Evolutionary conservation across 2,329 filamentous ascomycete genomes (phyloP).

Genomic region (Ophiocordyceps camponoti-floridani): DNA sequence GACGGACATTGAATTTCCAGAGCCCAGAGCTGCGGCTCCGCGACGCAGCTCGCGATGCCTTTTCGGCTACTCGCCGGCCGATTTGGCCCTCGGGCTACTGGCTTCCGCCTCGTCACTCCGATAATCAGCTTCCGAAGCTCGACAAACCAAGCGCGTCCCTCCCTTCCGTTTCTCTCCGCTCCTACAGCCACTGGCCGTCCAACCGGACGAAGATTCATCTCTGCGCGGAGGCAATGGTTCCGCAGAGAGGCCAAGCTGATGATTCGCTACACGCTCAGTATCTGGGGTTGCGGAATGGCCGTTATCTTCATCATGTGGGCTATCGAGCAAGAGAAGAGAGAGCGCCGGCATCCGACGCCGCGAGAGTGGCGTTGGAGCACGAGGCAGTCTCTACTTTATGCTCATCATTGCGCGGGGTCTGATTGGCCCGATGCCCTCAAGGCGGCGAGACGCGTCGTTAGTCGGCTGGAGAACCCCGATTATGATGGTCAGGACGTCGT

Average conservation of each 20-base stretch:
- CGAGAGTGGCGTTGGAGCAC: constrained; percentile 63
- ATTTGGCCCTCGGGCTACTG: constrained; percentile 4
- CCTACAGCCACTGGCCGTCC: constrained; percentile 27
- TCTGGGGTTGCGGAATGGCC: constrained; percentile 46
- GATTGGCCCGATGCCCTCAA: constrained; percentile 54
- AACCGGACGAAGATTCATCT: constrained; percentile 59
- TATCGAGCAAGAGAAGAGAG: constrained; percentile 54
- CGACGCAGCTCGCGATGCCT: neutral
- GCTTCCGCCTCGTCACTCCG: neutral
- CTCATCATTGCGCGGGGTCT: constrained; percentile 39
- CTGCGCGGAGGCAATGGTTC: constrained; percentile 53
- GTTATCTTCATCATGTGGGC: constrained; percentile 44
- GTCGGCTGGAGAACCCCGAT: constrained; percentile 48
- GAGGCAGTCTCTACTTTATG: constrained; percentile 48
- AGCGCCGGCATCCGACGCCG: constrained; percentile 64
- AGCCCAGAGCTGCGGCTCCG: neutral
- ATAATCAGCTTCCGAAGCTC: constrained; percentile 8
- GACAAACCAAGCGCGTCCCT: constrained; percentile 14
- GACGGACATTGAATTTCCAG: neutral
- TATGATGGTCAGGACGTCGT: constrained; percentile 49
- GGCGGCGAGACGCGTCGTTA: constrained; percentile 39
- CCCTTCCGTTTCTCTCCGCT: constrained; percentile 29
- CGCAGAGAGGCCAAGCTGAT: constrained; percentile 53
- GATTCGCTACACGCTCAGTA: constrained; percentile 45
- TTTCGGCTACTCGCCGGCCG: neutral